phyloP scores from a whole-genome alignment of 2,329 filamentous ascomycete species.

The Ophiosphaerella narmari region DNA sequence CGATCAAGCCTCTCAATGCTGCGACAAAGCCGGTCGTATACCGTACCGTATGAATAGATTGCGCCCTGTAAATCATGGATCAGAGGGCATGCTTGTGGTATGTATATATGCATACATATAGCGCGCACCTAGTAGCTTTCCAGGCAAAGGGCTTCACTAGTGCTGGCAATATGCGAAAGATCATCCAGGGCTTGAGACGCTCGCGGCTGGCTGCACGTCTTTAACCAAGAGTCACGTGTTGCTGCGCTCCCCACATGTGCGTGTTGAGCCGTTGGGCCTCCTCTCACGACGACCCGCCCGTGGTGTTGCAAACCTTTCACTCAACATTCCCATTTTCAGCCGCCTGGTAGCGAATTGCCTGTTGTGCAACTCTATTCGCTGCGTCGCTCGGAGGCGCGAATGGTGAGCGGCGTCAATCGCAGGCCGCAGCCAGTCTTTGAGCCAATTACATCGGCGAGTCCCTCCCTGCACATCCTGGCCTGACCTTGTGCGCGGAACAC shows the following conservation, averaged over 20 bases:
- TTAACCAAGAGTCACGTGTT: conserved; percentile 21
- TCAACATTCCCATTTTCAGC: conserved; percentile 14
- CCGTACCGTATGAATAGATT: conserved; percentile 14
- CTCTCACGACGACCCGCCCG: not conserved
- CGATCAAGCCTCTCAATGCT: conserved; percentile 2
- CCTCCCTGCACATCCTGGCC: conserved; percentile 33
- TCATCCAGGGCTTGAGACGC: conserved; percentile 15
- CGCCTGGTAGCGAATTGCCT: conserved; percentile 13
- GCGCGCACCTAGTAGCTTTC: conserved; percentile 9
- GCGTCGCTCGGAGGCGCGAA: conserved; percentile 31
- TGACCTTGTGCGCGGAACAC: conserved; percentile 30
- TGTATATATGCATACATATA: conserved; percentile 4
- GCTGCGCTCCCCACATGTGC: conserved; percentile 14
- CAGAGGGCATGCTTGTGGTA: conserved; percentile 12
- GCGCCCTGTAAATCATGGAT: conserved; percentile 23
- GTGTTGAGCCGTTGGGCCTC: not conserved
- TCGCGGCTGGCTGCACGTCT: not conserved
- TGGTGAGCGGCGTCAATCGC: conserved; percentile 41
- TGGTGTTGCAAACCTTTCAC: conserved; percentile 22
- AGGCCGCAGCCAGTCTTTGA: conserved; percentile 37
- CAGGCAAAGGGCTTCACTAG: conserved; percentile 15
- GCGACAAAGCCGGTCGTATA: conserved; percentile 4
- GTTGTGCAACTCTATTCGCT: conserved; percentile 36
- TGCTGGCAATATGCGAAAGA: conserved; percentile 12
- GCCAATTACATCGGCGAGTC: conserved; percentile 33